Evolutionary conservation across 257 asterid genomes (phyloP), one percentile per base, ranked within the genome.

Genomic region (Fraxinus americana): DNA sequence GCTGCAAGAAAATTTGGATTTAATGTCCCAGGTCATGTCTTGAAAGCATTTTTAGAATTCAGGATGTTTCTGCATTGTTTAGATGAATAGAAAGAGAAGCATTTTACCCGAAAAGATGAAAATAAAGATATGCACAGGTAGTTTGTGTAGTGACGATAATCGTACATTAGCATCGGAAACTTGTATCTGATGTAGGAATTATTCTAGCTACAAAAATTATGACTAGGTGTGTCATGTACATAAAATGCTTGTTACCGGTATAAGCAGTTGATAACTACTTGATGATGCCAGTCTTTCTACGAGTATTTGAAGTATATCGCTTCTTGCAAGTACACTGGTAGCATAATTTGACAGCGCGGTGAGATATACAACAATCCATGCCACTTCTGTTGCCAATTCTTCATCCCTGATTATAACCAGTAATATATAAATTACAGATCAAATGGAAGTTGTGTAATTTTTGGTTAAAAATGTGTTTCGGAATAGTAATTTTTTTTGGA

Each of bases 331-430:
- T 80, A 88, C 80, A 73, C 86, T 87, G 70, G 92, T 90, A 81
- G 98, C 99, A 78, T 82, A 79, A 79, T 96, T 86, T 83, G 99
- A 96, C 71, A 93, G 96, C 63, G 97, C 97, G 59, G 98, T 88
- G 80, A 96, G 96, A 88, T 96, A 96, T 80, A 93, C 98, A 77
- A 90, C 94, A 59, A 93, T 97, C 99, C 99, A 96, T 70, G 97
- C 97, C 63, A 96, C 95, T 89, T 96, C 99, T 43, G 99, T 92
- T 11, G 92, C 92, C 88, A 96, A 82, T 77, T 96, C 98, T 79
- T 92, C 98, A 82, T 92, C 97, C 86, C 99, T 96, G 88, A 77
- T 83, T 52, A 80, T 65, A 65, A 63, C 69, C 81, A 78, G 71
- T 38, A 57, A 78, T 63, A 63, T n/a, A 79, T 70, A 75, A 35